Percentiles rank a stretch among this genome's conserved stretches.
These are phyloP conservation scores for Coffea humblotiana DNA, from an alignment of 305 asterid species.

Conservation along the genomic window DNA sequence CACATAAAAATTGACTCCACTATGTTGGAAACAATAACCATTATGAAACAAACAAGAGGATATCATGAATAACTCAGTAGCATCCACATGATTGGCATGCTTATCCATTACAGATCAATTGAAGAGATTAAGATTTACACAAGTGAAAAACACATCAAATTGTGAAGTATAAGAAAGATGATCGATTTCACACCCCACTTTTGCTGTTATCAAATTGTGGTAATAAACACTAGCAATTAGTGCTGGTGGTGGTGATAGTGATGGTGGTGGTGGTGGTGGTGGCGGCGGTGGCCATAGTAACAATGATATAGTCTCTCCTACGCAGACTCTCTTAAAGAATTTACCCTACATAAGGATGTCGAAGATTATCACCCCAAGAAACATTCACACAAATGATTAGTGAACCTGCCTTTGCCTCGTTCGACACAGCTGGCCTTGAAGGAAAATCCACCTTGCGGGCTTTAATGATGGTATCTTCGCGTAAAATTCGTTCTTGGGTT, in stretches of 20 bases:
- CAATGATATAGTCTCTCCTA: not conserved
- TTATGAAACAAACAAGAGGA: not conserved
- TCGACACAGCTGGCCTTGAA: slow-evolving; percentile 80
- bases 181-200: not conserved
- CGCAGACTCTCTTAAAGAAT: not conserved
- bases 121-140: not conserved
- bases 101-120: not conserved
- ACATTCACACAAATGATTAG: not conserved
- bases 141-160: not conserved
- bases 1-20: not conserved
- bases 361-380: not conserved
- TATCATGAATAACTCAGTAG: not conserved
- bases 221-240: not conserved
- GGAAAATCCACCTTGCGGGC: slow-evolving; percentile 97
- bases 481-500: slow-evolving; percentile 85
- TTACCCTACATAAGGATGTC: not conserved
- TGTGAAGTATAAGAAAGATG: not conserved
- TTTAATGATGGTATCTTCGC: slow-evolving; percentile 95
- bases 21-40: not conserved
- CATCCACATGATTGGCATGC: not conserved
- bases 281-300: not conserved
- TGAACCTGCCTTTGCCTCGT: slow-evolving; percentile 80
- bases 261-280: not conserved
- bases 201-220: not conserved
- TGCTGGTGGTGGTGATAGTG: not conserved